phyloP scores from a whole-genome alignment of 257 asterid genomes.

The Salvia miltiorrhiza region DNA sequence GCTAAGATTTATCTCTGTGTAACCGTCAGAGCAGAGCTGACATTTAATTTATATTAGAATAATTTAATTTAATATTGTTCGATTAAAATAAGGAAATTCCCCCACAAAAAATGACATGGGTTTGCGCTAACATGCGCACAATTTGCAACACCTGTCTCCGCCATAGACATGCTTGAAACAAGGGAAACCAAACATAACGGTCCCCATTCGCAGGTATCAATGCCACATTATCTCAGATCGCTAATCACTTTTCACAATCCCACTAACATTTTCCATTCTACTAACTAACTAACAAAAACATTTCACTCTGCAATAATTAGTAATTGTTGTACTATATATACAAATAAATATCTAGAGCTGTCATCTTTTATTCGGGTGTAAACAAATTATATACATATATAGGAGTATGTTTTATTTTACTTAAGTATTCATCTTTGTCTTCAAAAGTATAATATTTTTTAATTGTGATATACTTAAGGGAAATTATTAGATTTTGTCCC shows the following conservation, averaged over 20 bases:
- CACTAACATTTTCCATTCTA: background rate
- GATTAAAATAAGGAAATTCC: background rate
- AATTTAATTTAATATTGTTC: too few relatives aligned
- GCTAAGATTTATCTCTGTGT: conserved; percentile 6
- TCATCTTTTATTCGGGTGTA: too few relatives aligned
- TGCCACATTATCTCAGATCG: background rate
- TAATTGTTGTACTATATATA: too few relatives aligned
- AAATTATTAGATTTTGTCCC: too few relatives aligned
- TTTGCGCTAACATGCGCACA: conserved; percentile 19
- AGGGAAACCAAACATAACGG: conserved; percentile 31
- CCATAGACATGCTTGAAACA: conserved; percentile 29
- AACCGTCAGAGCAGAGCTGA: conserved; percentile 2
- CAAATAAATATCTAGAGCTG: too few relatives aligned
- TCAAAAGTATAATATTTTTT: too few relatives aligned
- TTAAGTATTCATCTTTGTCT: too few relatives aligned
- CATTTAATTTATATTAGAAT: background rate
- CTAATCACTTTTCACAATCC: background rate
- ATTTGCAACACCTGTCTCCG: conserved; percentile 34
- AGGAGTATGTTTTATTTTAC: too few relatives aligned
- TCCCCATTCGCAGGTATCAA: conserved; percentile 27
- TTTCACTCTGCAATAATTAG: too few relatives aligned
- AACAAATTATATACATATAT: too few relatives aligned
- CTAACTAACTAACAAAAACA: background rate
- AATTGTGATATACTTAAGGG: too few relatives aligned
- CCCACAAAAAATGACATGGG: background rate